Evolutionary conservation across 1,139 yeast genomes (phyloP).

Genomic region (Saccharomyces uvarum): DNA sequence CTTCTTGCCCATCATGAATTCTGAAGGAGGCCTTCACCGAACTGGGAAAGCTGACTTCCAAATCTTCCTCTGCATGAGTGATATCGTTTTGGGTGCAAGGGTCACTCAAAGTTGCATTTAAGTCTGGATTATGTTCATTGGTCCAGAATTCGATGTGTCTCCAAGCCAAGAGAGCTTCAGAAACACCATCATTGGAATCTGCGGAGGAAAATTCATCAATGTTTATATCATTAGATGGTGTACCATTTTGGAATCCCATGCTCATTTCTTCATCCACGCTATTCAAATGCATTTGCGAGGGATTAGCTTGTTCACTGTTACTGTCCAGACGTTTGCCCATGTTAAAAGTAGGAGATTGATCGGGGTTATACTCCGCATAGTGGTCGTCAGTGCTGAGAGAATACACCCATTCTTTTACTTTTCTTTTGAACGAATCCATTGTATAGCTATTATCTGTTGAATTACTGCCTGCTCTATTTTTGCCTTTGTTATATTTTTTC

Average conservation of each 20-base stretch:
- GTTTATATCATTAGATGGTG: slow-evolving; percentile 8
- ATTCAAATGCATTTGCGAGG: slow-evolving; percentile 12
- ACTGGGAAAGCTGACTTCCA: slow-evolving; percentile 49
- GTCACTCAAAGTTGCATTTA: slow-evolving; percentile 49
- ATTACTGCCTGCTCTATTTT: neutral
- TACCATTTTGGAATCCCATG: neutral
- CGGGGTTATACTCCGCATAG: slow-evolving; percentile 58
- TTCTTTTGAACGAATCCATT: slow-evolving; percentile 35
- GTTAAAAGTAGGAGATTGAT: slow-evolving; percentile 27
- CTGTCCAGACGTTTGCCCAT: slow-evolving; percentile 17
- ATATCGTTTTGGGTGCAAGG: slow-evolving; percentile 61
- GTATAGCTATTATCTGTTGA: neutral
- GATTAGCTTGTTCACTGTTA: slow-evolving; percentile 5
- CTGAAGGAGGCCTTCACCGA: slow-evolving; percentile 53
- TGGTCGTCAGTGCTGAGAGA: slow-evolving; percentile 59
- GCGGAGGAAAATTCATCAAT: slow-evolving; percentile 13
- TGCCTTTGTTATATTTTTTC: neutral
- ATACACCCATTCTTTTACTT: slow-evolving; percentile 51
- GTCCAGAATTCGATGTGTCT: slow-evolving; percentile 61
- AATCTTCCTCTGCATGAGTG: slow-evolving; percentile 56
- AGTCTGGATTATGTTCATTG: slow-evolving; percentile 46
- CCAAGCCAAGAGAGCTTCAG: slow-evolving; percentile 62
- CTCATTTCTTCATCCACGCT: slow-evolving; percentile 12
- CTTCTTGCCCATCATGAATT: slow-evolving; percentile 63
- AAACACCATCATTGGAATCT: slow-evolving; percentile 45